Evolutionary conservation across 305 asterid species (phyloP), one percentile per base, ranked within the genome.

Genomic region (Fraxinus dipetala): DNA sequence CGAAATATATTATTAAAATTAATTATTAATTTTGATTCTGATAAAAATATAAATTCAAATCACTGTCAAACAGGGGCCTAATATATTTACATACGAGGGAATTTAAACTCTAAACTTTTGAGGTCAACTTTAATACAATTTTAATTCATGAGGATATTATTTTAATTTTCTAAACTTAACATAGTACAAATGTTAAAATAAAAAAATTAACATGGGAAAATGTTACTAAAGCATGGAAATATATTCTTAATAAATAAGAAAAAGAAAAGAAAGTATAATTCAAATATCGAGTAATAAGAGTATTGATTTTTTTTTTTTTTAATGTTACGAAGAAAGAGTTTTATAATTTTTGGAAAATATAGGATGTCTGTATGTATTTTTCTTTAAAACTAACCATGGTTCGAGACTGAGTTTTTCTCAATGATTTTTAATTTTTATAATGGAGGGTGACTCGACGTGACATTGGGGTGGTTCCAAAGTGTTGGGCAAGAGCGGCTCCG

Each of bases 401-500:
- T 54, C 63, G 63, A 54, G 24, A 1, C 24, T 54, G 24, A 54
- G 63, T 54, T 54, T 51, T 54, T 54, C 63, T n/a, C 24, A 54
- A 16, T 54, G 63, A 54, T 54, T 69, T 69, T 31, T 31, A 13
- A 54, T 54, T 69, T 31, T 31, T 14, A 28, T 69, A 30, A 69
- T 69, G 40, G 75, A 69, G 75, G 43, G 11, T 31, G 75, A 69
- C 75, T 69, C 20, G 75, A 69, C 75, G 14, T 69, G 75, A 6
- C 40, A 28, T 10, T 2, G 40, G 61, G 22, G 22, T 80, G 73
- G 73, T 88, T 89, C 89, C 80, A 84, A 84, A 77, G 87, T 90
- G 72, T 84, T 89, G 88, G 92, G 92, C 82, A 34, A 76, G 35
- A 75, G 87, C 90, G 92, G 91, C 91, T 86, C 89, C 92, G 89